Evolutionary conservation across 495 filamentous ascomycete species (phyloP).

Genomic region (Talaromyces thailandensis): DNA sequence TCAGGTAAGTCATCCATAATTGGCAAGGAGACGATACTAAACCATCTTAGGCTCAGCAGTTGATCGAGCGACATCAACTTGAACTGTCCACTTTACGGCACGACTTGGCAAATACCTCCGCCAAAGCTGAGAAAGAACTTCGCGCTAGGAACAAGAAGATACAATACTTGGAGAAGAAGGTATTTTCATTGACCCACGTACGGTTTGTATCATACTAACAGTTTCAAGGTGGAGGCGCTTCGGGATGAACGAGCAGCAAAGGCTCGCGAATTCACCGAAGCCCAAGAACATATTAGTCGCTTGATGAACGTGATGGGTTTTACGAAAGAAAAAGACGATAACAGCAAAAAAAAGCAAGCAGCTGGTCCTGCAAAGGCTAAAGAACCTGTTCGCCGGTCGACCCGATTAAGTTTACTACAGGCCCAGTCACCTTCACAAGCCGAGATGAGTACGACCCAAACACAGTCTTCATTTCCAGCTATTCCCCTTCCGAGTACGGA

Average conservation of each 20-base stretch:
- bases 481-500: neutral
- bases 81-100: slow-evolving; percentile 17
- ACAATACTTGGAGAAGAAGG: slow-evolving; percentile 33
- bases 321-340: slow-evolving; percentile 10
- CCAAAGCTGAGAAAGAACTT: slow-evolving; percentile 20
- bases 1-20: slow-evolving; percentile 16
- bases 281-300: slow-evolving; percentile 38
- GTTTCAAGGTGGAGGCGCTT: slow-evolving; percentile 26
- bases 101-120: slow-evolving; percentile 17
- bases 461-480: neutral
- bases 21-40: neutral
- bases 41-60: neutral
- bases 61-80: slow-evolving; percentile 10
- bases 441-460: neutral
- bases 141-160: slow-evolving; percentile 27
- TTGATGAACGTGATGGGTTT: slow-evolving; percentile 41
- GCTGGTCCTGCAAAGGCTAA: neutral
- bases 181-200: slow-evolving; percentile 6
- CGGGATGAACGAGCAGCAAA: slow-evolving; percentile 32
- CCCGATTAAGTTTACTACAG: neutral
- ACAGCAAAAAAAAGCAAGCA: neutral
- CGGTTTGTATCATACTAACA: neutral
- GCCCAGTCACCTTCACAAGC: slow-evolving; percentile 2
- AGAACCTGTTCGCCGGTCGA: slow-evolving; percentile 11
- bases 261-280: slow-evolving; percentile 39